A percentile compares a stretch with the other conserved stretches of the same genome.
Evolutionary conservation across 805 yeast species (phyloP).

Genomic region (Candida maltosa): DNA sequence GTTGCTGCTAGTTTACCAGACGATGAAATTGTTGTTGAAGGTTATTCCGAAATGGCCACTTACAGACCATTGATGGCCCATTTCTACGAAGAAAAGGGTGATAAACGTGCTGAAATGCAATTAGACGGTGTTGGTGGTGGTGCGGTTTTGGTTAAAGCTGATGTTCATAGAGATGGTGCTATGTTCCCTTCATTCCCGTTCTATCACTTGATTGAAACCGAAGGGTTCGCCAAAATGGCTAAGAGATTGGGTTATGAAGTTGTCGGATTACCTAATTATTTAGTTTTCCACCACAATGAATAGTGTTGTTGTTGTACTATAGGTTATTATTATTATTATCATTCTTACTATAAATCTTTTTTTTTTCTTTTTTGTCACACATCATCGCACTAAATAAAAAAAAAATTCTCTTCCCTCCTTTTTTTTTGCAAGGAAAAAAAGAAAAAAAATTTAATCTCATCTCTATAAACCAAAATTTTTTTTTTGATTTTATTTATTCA

Average conservation of each 20-base stretch:
- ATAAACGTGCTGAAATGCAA: slow-evolving; percentile 64
- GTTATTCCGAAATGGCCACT: slow-evolving; percentile 89
- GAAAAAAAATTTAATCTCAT: slow-evolving; percentile 4
- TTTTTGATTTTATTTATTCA: neutral
- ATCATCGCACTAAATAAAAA: slow-evolving; percentile 2
- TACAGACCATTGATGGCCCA: slow-evolving; percentile 94
- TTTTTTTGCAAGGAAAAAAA: slow-evolving; percentile 1
- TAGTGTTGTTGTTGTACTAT: slow-evolving; percentile 20
- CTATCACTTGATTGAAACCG: slow-evolving; percentile 94
- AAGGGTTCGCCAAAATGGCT: slow-evolving; percentile 98
- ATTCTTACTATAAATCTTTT: neutral
- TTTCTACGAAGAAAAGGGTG: slow-evolving; percentile 67
- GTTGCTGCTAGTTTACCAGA: slow-evolving; percentile 71
- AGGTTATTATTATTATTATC: no score
- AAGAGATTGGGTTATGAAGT: slow-evolving; percentile 89
- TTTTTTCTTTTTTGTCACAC: no score
- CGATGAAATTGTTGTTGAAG: slow-evolving; percentile 93
- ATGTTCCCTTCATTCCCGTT: slow-evolving; percentile 99
- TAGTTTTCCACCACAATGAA: slow-evolving; percentile 90
- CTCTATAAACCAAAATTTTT: neutral
- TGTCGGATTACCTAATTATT: slow-evolving; percentile 89
- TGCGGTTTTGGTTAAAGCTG: slow-evolving; percentile 92
- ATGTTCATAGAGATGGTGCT: slow-evolving; percentile 98
- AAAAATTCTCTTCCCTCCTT: slow-evolving; percentile 2
- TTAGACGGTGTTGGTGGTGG: slow-evolving; percentile 99